Conservation (phyloP, 345 rosid genomes). For the Cardamine resedifolia region DNA sequence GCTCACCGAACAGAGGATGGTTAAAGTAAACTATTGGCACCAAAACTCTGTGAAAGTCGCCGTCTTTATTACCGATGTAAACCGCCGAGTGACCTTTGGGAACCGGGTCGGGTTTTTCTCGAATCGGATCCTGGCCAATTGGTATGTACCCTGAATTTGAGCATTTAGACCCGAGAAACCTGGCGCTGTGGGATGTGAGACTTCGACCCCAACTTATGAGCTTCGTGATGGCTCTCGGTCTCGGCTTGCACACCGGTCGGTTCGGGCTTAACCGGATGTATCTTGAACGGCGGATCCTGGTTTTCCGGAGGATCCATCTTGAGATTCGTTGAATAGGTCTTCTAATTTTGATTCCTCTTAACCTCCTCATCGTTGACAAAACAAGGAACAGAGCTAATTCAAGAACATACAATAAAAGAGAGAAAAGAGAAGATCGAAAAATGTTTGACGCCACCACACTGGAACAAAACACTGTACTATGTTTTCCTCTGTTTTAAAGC, state of each 20-base stretch:
- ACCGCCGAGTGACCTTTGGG: conserved; percentile 89
- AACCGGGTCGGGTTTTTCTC: conserved; percentile 39
- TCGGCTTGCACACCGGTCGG: conserved; percentile 32
- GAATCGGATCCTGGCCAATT: conserved; percentile 36
- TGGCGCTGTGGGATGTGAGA: conserved; percentile 53
- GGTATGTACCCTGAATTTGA: conserved; percentile 50
- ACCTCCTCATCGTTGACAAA: conserved; percentile 23
- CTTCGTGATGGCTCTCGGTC: conserved; percentile 47
- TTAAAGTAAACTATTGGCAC: conserved; percentile 88
- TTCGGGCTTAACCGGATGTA: conserved; percentile 25
- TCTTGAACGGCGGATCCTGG: conserved; percentile 14
- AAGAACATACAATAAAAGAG: neutral
- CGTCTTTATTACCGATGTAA: conserved; percentile 78
- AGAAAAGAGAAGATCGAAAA: neutral
- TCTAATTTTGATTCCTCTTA: conserved; percentile 59
- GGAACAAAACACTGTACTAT: neutral
- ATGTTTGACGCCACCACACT: neutral
- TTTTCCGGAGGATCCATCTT: conserved; percentile 46
- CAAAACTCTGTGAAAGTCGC: conserved; percentile 71
- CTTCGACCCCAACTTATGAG: conserved; percentile 68
- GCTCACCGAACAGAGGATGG: conserved; percentile 88
- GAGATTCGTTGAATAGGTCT: conserved; percentile 53
- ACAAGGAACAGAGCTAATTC: neutral
- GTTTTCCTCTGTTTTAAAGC: neutral
- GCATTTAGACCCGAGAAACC: conserved; percentile 41